Conservation (phyloP, 2,329 filamentous ascomycete species). For the Huntiella abstrusa region DNA sequence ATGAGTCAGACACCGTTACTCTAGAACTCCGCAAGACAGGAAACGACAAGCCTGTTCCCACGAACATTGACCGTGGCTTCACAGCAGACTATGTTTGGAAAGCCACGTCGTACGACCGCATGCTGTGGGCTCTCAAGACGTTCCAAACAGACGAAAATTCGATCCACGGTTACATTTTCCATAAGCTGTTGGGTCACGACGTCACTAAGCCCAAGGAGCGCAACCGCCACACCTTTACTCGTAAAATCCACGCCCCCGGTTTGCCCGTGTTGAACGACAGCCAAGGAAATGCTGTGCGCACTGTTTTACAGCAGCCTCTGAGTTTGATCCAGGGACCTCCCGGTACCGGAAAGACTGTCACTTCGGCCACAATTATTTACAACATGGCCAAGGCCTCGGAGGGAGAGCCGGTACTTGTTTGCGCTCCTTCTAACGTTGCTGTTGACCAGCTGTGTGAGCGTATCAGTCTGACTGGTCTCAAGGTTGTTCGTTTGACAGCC, state of each 20-base stretch:
- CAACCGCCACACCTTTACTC: conserved; percentile 59
- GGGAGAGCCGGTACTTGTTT: conserved; percentile 74
- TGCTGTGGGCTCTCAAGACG: conserved; percentile 98
- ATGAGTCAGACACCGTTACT: conserved; percentile 92
- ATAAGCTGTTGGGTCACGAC: conserved; percentile 86
- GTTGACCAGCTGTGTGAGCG: conserved; percentile 97
- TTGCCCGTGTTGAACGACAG: conserved; percentile 88
- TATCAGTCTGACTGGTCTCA: conserved; percentile 82
- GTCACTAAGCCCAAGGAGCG: conserved; percentile 65
- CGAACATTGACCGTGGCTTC: conserved; percentile 93
- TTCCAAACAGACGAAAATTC: conserved; percentile 97
- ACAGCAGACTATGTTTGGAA: conserved; percentile 99
- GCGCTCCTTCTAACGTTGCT: conserved; percentile 92
- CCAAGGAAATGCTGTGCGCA: conserved; percentile 92
- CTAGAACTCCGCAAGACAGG: conserved; percentile 86
- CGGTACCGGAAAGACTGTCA: conserved; percentile 95
- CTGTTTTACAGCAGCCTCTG: conserved; percentile 78
- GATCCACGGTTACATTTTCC: conserved; percentile 96
- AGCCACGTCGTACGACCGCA: conserved; percentile 94
- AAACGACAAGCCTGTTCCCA: conserved; percentile 89
- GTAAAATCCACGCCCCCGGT: conserved; percentile 90
- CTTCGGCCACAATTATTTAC: conserved; percentile 95
- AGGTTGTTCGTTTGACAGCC: conserved; percentile 93
- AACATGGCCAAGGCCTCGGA: conserved; percentile 90
- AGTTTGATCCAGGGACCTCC: conserved; percentile 94